phyloP scores from a whole-genome alignment of 2,329 filamentous ascomycete species.

The Aspergillus luchuensis region DNA sequence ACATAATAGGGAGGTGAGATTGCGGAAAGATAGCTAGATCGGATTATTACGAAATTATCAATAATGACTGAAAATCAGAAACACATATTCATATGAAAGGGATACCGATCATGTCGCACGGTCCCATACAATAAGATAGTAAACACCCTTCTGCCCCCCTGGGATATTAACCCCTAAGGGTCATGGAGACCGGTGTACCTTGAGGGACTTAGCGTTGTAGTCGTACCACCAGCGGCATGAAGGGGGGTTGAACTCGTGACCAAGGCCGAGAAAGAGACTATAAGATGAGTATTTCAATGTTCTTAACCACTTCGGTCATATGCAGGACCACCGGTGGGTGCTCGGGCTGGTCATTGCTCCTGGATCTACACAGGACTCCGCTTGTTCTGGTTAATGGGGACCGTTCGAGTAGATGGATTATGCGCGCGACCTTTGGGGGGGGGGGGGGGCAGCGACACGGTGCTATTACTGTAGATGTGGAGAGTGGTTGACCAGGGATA shows the following conservation, averaged over 20 bases:
- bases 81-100: not conserved
- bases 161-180: not conserved
- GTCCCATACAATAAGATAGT: not conserved
- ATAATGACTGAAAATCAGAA: not conserved
- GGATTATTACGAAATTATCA: not conserved
- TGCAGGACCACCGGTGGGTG: constrained; percentile 10
- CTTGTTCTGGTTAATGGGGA: constrained; percentile 11
- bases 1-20: not conserved
- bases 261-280: not conserved
- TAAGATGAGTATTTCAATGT: not conserved
- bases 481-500: not conserved
- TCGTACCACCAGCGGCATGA: not conserved
- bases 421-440: not conserved
- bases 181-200: not conserved
- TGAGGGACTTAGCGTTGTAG: not conserved
- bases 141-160: not conserved
- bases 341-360: constrained; percentile 14
- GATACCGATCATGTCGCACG: not conserved
- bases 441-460: not conserved
- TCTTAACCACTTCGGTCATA: constrained; percentile 1
- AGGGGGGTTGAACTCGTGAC: not conserved
- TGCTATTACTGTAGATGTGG: not conserved
- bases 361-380: constrained; percentile 17
- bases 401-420: not conserved
- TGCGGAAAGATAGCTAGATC: not conserved